Base-by-base conservation (phyloP, 2,329 filamentous ascomycete species). In the Alternaria novae-zelandiae region DNA sequence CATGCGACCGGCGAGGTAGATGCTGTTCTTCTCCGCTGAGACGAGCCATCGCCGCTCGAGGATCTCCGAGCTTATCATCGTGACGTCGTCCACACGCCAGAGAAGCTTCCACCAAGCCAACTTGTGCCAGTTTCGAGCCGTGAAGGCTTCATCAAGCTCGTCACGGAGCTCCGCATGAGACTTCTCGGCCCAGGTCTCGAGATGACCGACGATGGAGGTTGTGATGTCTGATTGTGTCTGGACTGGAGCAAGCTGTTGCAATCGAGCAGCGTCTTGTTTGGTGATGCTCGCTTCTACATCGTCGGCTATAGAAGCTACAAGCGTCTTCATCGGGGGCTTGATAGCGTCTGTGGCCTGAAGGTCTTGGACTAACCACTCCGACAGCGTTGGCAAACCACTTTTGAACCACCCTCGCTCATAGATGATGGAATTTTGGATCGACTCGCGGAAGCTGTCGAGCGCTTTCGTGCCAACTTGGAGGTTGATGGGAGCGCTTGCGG, bases 91-190 rank as follows among this genome's bases (percentile, higher is more conserved):
- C 23, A 96, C 94, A 20, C 93, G 89, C 94, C 94, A 97, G 76
- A 97, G 94, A 0, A 98, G 86, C 78, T 97, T 97, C 91, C 93
- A 97, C 94, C 95, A 98, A 15, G 89, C 87, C 5, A 97, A 84
- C 66, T 91, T 90, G 25, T 88, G 87, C 95, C 95, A 97, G 43
- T 89, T 85, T 17, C 83, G 85, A n/a, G 91, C 89, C 0, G 87
- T 84, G 71, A 97, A 95, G 0, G 93, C 94, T 47, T 88, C 82
- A 68, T 95, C 91, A 2, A 97, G 87, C 70, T 94, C 87, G 54
- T 91, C 87, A 66, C 93, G 92, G 8, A 98, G 86, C 79, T 98
- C 95, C 1, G 89, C 86, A 76, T 98, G 95, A 0, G 92, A 93
- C 21, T 84, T 84, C 72, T 95, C 90, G 0, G 94, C 90, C 93